Evolutionary conservation across 2,329 filamentous ascomycete species (phyloP).

Genomic region (Epichloe aotearoae): DNA sequence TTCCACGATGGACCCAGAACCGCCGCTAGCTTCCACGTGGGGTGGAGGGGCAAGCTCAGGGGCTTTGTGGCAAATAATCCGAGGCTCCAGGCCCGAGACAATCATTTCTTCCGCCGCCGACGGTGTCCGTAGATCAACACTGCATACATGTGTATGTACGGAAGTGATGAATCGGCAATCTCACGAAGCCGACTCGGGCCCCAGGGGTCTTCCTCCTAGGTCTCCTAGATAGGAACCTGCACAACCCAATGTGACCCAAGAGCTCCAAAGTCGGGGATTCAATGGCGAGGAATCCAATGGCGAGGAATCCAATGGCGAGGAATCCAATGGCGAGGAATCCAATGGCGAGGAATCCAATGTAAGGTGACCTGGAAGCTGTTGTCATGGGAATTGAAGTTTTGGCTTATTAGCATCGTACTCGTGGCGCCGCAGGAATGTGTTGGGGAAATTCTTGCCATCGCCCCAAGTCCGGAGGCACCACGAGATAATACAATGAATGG

Average conservation of each 20-base stretch:
- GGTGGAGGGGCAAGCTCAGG: not conserved
- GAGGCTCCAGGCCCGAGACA: not conserved
- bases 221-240: too few species aligned
- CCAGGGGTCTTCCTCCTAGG: too few species aligned
- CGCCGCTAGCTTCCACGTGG: not conserved
- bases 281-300: not conserved
- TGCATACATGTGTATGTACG: not conserved
- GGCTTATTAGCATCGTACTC: not conserved
- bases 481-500: not conserved
- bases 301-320: not conserved
- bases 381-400: not conserved
- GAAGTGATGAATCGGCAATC: not conserved
- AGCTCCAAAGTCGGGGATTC: too few species aligned
- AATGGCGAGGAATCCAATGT: not conserved
- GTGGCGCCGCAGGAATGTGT: not conserved
- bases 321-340: not conserved
- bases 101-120: not conserved
- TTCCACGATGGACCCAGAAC: too few species aligned
- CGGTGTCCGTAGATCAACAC: not conserved
- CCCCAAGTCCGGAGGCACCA: not conserved
- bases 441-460: not conserved
- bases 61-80: not conserved
- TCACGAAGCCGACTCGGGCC: not conserved
- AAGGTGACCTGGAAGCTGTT: not conserved
- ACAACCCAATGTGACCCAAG: too few species aligned